A percentile compares a stretch with the other conserved stretches of the same genome.
These are phyloP conservation scores for Ceratocystis diversiconidia DNA, from an alignment of 2,329 filamentous ascomycete species.

Conservation along the genomic window DNA sequence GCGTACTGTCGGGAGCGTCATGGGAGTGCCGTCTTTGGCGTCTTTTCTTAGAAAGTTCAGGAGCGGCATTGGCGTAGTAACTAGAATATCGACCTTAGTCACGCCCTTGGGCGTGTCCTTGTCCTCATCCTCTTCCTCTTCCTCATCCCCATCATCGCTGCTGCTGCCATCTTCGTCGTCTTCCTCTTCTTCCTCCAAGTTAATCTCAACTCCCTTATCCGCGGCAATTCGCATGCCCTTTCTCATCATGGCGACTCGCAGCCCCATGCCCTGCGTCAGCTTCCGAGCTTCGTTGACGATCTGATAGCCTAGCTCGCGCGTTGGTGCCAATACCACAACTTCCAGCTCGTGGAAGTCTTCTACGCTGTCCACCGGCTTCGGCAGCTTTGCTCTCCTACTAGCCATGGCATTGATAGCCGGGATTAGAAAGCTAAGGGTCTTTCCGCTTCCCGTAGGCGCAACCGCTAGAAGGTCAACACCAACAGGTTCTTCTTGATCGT, in stretches of 20 bases:
- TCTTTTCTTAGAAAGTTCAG: slow-evolving; percentile 51
- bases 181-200: slow-evolving; percentile 27
- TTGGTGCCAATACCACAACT: slow-evolving; percentile 61
- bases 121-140: slow-evolving; percentile 26
- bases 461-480: slow-evolving; percentile 61
- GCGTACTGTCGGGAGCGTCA: slow-evolving; percentile 50
- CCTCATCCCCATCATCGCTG: slow-evolving; percentile 26
- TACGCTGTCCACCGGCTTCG: slow-evolving; percentile 25
- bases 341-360: slow-evolving; percentile 37
- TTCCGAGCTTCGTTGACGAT: slow-evolving; percentile 81
- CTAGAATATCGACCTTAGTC: slow-evolving; percentile 27
- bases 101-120: slow-evolving; percentile 18
- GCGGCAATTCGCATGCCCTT: slow-evolving; percentile 64
- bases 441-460: slow-evolving; percentile 90
- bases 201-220: slow-evolving; percentile 28
- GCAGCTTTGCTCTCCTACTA: slow-evolving; percentile 36
- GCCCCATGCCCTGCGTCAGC: slow-evolving; percentile 57
- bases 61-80: slow-evolving; percentile 44
- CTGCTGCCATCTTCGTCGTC: slow-evolving; percentile 25
- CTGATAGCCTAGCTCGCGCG: slow-evolving; percentile 63
- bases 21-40: slow-evolving; percentile 29
- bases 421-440: slow-evolving; percentile 86
- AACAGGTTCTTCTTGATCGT: slow-evolving; percentile 21
- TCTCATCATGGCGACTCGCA: slow-evolving; percentile 68
- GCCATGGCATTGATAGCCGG: slow-evolving; percentile 68